Conservation (phyloP, 2,329 filamentous ascomycete species). For the Colletotrichum karsti region DNA sequence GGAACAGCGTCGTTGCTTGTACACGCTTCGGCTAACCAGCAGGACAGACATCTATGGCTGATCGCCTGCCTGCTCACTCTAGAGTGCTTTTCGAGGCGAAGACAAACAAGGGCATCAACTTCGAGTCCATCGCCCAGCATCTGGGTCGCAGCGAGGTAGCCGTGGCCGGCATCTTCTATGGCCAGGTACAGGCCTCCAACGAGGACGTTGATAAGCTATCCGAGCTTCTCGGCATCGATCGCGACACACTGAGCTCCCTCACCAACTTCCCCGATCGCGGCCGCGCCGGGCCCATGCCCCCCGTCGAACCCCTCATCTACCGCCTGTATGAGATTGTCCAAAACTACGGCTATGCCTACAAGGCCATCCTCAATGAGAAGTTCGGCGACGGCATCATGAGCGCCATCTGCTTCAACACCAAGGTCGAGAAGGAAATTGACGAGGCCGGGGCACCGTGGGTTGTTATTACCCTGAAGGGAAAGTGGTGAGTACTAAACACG, state of each 20-base stretch:
- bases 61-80: constrained; percentile 76
- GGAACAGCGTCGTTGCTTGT: not conserved
- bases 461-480: constrained; percentile 83
- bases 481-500: constrained; percentile 68
- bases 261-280: constrained; percentile 84
- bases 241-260: constrained; percentile 68
- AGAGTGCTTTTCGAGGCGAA: constrained; percentile 84
- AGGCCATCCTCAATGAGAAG: constrained; percentile 95
- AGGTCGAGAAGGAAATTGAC: constrained; percentile 94
- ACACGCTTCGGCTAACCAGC: not conserved
- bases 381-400: constrained; percentile 97
- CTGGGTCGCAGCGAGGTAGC: constrained; percentile 85
- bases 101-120: constrained; percentile 76
- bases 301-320: constrained; percentile 88
- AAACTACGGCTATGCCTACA: constrained; percentile 97
- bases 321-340: constrained; percentile 93
- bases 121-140: constrained; percentile 78
- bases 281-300: constrained; percentile 81
- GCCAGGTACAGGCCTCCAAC: constrained; percentile 77
- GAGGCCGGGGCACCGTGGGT: constrained; percentile 84
- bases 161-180: constrained; percentile 90
- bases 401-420: constrained; percentile 89
- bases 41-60: constrained; percentile 68
- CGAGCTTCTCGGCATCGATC: constrained; percentile 68
- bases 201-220: constrained; percentile 76